Evolutionary conservation across 768 basidiomycete genomes (phyloP).

Genomic region (Mycena chlorophos): DNA sequence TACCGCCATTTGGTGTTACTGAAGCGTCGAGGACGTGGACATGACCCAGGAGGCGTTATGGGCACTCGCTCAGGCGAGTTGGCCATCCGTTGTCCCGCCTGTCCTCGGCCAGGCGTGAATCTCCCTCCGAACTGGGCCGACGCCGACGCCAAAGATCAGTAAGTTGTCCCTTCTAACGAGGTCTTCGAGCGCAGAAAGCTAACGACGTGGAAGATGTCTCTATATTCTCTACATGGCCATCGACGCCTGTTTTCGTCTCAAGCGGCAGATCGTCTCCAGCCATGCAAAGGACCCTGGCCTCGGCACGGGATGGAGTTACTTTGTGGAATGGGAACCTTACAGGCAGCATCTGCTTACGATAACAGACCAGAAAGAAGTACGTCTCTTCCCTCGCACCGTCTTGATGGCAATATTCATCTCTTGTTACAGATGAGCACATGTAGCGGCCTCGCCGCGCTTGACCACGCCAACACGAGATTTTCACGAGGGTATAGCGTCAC

Average conservation of each 20-base stretch:
- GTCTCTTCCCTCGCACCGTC: not conserved
- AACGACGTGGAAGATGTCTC: too few relatives aligned
- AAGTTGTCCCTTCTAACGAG: too few relatives aligned
- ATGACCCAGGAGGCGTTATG: conserved; percentile 5
- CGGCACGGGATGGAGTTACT: not conserved
- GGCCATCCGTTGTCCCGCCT: conserved; percentile 23
- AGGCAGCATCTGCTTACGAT: conserved; percentile 2
- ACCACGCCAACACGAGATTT: not conserved
- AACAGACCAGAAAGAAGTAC: conserved; percentile 12
- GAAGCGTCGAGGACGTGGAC: conserved; percentile 17
- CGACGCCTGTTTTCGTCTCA: too few relatives aligned
- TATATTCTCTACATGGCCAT: too few relatives aligned
- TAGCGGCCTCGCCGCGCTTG: not conserved
- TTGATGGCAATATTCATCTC: not conserved
- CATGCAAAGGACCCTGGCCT: too few relatives aligned
- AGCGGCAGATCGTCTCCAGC: too few relatives aligned
- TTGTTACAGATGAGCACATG: conserved; percentile 26
- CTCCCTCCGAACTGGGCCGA: too few relatives aligned
- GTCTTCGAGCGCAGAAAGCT: too few relatives aligned
- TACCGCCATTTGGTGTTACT: conserved; percentile 10
- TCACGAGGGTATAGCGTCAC: not conserved
- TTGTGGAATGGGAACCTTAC: conserved; percentile 7
- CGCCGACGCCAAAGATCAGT: too few relatives aligned
- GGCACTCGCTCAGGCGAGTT: conserved; percentile 6
- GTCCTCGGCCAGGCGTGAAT: conserved; percentile 22